A percentile compares a stretch with the other conserved stretches of the same genome.
These are phyloP conservation scores for Coniochaeta sp. DNA, from an alignment of 2,329 filamentous ascomycete genomes.

Conservation along the genomic window DNA sequence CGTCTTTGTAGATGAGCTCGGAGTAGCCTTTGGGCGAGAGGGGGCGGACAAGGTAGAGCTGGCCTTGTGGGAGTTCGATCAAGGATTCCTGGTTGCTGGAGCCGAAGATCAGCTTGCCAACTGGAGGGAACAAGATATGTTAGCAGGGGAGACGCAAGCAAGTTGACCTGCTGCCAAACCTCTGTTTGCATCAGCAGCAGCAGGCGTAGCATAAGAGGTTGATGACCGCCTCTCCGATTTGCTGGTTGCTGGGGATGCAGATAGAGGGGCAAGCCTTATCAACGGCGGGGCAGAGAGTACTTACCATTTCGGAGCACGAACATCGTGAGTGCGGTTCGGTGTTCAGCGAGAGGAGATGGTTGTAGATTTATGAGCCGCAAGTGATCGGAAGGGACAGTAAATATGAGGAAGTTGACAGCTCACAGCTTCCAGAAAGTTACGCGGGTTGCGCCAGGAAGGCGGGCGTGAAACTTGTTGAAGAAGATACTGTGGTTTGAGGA, in stretches of 20 bases:
- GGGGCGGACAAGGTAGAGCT: slow-evolving; percentile 94
- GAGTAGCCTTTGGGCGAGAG: slow-evolving; percentile 95
- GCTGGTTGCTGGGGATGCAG: slow-evolving; percentile 40
- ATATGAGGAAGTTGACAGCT: background rate
- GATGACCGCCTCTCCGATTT: background rate
- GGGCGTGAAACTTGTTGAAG: background rate
- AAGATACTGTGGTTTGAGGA: background rate
- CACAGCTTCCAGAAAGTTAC: background rate
- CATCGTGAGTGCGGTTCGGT: slow-evolving; percentile 19
- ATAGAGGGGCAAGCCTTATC: slow-evolving; percentile 2
- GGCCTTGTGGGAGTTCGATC: slow-evolving; percentile 89
- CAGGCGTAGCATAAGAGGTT: background rate
- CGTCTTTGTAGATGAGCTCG: slow-evolving; percentile 98
- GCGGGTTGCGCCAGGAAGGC: background rate
- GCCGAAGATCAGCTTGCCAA: slow-evolving; percentile 91
- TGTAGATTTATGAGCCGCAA: background rate
- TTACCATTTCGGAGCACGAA: slow-evolving; percentile 35
- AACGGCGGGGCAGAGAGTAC: slow-evolving; percentile 12
- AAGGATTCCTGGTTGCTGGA: slow-evolving; percentile 81
- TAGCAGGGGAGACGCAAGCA: background rate
- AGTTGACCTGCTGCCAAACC: background rate
- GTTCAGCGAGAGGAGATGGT: background rate
- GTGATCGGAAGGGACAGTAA: background rate
- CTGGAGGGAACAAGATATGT: slow-evolving; percentile 34
- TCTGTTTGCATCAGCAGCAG: background rate